These are phyloP conservation scores for Metarhizium guizhouense DNA, from an alignment of 2,329 filamentous ascomycete genomes.

Conservation along the genomic window DNA sequence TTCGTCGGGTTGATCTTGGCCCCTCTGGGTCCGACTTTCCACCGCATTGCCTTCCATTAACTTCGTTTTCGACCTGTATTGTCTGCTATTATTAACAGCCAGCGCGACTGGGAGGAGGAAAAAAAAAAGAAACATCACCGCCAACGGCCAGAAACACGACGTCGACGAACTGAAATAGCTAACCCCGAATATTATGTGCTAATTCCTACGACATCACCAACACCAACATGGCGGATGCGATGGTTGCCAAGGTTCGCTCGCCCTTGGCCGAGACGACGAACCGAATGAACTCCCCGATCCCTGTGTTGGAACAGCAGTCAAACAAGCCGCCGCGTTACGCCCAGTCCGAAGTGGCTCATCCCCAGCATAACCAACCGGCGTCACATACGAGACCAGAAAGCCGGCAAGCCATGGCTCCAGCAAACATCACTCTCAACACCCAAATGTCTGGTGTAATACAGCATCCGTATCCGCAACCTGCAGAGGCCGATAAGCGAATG, in stretches of 20 bases:
- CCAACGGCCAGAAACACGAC: background rate
- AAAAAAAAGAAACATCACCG: conserved; percentile 2
- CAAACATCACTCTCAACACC: conserved; percentile 8
- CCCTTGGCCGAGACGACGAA: conserved; percentile 40
- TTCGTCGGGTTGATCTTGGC: conserved; percentile 5
- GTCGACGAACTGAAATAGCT: conserved; percentile 6
- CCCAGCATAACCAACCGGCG: conserved; percentile 4
- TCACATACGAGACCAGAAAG: conserved; percentile 1
- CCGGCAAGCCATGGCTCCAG: background rate
- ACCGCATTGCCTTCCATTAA: background rate
- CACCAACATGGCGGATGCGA: conserved; percentile 20
- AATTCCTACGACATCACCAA: conserved; percentile 14
- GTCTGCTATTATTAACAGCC: background rate
- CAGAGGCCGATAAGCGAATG: conserved; percentile 26
- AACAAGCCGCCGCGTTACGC: conserved; percentile 22
- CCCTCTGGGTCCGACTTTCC: background rate
- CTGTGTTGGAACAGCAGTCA: conserved; percentile 16
- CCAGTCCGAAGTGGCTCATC: conserved; percentile 10
- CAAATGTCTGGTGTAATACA: conserved; percentile 15
- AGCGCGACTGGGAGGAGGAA: background rate
- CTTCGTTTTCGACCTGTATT: background rate
- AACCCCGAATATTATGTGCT: conserved; percentile 24
- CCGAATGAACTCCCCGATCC: conserved; percentile 34
- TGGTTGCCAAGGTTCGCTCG: conserved; percentile 22
- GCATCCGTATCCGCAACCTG: conserved; percentile 16